phyloP scores from a whole-genome alignment of 495 filamentous ascomycete species.

The Aspergillus nidulans region DNA sequence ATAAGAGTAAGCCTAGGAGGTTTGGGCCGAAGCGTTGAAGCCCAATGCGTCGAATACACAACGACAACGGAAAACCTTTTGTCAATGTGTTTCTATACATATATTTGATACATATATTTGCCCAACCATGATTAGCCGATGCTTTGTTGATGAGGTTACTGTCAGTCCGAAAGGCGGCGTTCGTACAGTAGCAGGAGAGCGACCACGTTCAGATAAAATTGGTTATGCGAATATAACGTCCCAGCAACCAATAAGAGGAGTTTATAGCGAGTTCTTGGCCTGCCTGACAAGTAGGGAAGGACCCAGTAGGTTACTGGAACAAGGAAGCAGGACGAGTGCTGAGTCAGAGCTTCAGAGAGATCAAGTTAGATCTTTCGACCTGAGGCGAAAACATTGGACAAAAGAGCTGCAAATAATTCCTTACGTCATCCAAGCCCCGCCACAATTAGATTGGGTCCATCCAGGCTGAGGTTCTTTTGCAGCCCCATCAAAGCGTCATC shows the following conservation, averaged over 20 bases:
- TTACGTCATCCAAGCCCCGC: slow-evolving; percentile 23
- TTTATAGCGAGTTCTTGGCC: neutral
- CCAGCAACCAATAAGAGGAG: neutral
- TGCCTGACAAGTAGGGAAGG: too few relatives aligned
- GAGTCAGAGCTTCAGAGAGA: neutral
- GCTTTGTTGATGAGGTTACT: too few relatives aligned
- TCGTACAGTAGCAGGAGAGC: too few relatives aligned
- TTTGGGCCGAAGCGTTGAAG: too few relatives aligned
- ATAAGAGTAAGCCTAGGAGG: too few relatives aligned
- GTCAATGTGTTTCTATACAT: too few relatives aligned
- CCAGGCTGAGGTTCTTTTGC: neutral
- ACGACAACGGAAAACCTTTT: too few relatives aligned
- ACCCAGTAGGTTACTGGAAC: neutral
- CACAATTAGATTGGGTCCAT: neutral
- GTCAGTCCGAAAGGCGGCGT: too few relatives aligned
- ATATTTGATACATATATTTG: too few relatives aligned
- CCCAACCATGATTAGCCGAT: too few relatives aligned
- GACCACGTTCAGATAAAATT: too few relatives aligned
- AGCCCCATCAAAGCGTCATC: slow-evolving; percentile 1
- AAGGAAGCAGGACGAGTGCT: neutral
- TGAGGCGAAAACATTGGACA: neutral
- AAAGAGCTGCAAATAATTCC: neutral
- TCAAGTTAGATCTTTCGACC: neutral
- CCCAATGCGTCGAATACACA: too few relatives aligned
- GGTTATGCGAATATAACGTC: neutral